These are phyloP conservation scores for Cronartium ribicola DNA, from an alignment of 1,284 basidiomycete species.

Conservation along the genomic window DNA sequence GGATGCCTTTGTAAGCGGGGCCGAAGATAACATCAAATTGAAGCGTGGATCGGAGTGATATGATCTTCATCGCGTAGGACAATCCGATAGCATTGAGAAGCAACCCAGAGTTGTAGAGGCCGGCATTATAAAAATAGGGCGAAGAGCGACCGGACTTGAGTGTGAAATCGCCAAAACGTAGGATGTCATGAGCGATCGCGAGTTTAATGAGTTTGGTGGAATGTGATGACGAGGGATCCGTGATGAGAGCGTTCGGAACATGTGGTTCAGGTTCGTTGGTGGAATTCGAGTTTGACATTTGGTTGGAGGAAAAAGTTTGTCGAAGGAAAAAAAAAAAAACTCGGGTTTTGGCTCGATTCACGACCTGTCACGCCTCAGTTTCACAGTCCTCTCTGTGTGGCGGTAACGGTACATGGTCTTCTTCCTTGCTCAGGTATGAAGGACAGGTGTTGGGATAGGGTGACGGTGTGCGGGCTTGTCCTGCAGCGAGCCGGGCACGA, in stretches of 20 bases:
- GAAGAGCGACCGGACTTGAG: slow-evolving; percentile 89
- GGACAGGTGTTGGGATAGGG: too few relatives aligned
- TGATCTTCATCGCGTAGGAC: slow-evolving; percentile 76
- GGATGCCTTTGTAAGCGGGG: slow-evolving; percentile 97
- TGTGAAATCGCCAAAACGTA: slow-evolving; percentile 84
- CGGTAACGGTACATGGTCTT: too few relatives aligned
- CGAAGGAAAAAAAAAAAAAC: too few relatives aligned
- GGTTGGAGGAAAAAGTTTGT: slow-evolving; percentile 1
- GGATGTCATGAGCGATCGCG: slow-evolving; percentile 52
- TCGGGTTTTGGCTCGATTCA: too few relatives aligned
- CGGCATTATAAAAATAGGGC: slow-evolving; percentile 97
- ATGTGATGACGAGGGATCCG: neutral
- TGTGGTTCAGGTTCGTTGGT: neutral
- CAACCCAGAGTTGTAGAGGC: slow-evolving; percentile 75
- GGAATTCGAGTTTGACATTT: neutral
- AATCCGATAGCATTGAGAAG: slow-evolving; percentile 72
- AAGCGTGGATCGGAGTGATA: slow-evolving; percentile 52
- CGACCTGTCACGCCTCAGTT: too few relatives aligned
- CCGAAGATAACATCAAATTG: slow-evolving; percentile 88
- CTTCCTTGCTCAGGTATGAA: too few relatives aligned
- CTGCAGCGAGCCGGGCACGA: too few relatives aligned
- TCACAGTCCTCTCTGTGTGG: too few relatives aligned
- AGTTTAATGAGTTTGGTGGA: slow-evolving; percentile 35
- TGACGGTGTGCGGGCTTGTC: too few relatives aligned
- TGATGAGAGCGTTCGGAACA: neutral